phyloP scores from a whole-genome alignment of 1,284 basidiomycete genomes.

The Cronartium ribicola region DNA sequence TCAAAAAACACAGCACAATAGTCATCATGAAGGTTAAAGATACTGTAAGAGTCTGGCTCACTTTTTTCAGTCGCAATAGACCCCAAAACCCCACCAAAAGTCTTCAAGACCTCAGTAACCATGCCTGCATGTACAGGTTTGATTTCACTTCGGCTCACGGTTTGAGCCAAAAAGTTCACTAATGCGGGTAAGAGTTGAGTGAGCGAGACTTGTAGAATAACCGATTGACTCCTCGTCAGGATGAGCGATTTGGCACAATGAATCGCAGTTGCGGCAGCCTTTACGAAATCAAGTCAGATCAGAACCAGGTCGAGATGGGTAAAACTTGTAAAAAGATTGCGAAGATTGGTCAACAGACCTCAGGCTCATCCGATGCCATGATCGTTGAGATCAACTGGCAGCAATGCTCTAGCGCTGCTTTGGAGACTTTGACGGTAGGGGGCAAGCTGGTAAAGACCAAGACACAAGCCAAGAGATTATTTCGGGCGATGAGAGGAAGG shows the following conservation, averaged over 20 bases:
- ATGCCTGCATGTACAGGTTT: not conserved
- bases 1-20: not conserved
- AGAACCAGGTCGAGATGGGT: not conserved
- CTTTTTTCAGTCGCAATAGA: conserved; percentile 18
- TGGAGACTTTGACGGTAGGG: conserved; percentile 63
- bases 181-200: conserved; percentile 16
- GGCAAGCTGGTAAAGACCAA: conserved; percentile 79
- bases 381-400: conserved; percentile 79
- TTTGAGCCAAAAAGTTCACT: conserved; percentile 12
- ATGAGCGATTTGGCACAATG: conserved; percentile 40
- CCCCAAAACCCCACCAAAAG: conserved; percentile 19
- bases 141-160: not conserved
- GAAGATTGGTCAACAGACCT: conserved; percentile 16
- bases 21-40: not conserved
- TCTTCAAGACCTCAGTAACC: conserved; percentile 25
- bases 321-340: not conserved
- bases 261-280: conserved; percentile 25
- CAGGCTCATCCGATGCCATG: conserved; percentile 51
- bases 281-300: not conserved
- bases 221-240: conserved; percentile 7
- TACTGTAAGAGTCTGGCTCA: not conserved
- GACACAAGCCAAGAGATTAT: conserved; percentile 79
- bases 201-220: conserved; percentile 13
- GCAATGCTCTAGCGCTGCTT: conserved; percentile 72
- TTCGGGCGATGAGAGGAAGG: conserved; percentile 49